These are phyloP conservation scores for Acanthamoeba healyi DNA, from an alignment of 208 protist species.

Conservation along the genomic window DNA sequence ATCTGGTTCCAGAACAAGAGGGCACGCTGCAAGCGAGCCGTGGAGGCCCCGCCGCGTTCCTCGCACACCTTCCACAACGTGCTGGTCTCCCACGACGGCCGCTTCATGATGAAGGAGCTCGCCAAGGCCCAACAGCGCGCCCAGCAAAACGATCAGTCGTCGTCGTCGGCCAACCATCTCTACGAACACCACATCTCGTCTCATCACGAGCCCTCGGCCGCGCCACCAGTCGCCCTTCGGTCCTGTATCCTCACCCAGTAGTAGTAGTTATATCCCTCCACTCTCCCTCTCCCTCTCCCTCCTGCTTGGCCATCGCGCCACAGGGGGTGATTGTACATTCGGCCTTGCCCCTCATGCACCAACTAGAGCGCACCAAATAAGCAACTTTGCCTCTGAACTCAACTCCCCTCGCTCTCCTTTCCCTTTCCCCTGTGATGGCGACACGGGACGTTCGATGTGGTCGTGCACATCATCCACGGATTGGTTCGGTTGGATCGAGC, in stretches of 20 bases:
- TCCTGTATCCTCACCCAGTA: slow-evolving; percentile 1
- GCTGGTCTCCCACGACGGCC: slow-evolving; percentile 1
- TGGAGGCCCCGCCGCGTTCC: neutral
- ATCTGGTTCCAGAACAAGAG: slow-evolving; percentile 87
- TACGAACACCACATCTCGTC: neutral
- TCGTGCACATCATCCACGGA: too few relatives aligned
- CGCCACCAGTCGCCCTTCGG: neutral
- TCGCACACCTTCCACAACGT: slow-evolving; percentile 52
- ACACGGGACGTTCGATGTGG: too few relatives aligned
- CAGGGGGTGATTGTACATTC: neutral
- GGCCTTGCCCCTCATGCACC: too few relatives aligned
- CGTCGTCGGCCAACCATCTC: neutral
- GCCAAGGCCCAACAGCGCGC: neutral
- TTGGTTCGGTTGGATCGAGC: too few relatives aligned
- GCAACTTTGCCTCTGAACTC: neutral
- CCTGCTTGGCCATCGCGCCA: too few relatives aligned
- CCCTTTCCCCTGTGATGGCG: too few relatives aligned
- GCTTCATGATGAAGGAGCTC: slow-evolving; percentile 38
- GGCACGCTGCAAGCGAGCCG: slow-evolving; percentile 77
- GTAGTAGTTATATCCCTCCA: neutral
- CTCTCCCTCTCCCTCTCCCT: neutral
- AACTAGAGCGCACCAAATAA: neutral
- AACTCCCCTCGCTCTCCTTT: too few relatives aligned
- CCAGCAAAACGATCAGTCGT: neutral
- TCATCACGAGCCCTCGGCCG: neutral